Evolutionary conservation across 257 asterid genomes (phyloP), one percentile per base, ranked within the genome.

Genomic region (Nicotiana paniculata): DNA sequence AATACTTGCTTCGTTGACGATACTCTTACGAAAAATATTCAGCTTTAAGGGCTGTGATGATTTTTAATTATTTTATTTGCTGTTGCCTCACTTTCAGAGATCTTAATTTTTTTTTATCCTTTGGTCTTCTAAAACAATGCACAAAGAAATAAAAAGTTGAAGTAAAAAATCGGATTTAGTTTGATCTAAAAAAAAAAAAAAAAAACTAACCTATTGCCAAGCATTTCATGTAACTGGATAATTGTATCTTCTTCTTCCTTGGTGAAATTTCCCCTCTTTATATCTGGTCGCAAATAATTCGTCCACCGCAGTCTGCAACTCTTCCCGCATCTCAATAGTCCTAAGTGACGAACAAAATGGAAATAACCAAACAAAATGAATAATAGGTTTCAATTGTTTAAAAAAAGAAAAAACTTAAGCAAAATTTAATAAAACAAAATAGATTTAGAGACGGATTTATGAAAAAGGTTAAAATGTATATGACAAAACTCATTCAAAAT

Each of bases 291-390:
- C 35, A 81, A 72, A 39, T 81, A 81, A 30, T 81, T 81, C 13
- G 68, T 81, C 83, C 83, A 81, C 9, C 83, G 67, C 9, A 81
- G 39, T 32, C 83, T 81, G 83, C 83, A 81, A 66, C 83, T 81
- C 28, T 81, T 81, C 17, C 83, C 83, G 15, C 83, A 81, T 65
- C 83, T 81, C 83, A 81, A 66, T 11, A 81, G 9, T 51, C 83
- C 83, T 81, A 65, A 65, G 48, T 4, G 9, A 64, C 11, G 10
- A 28, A 30, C 4, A 3, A 80, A 79, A 24, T 13, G 7, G 7
- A 59, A 8, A 37, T 51, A 46, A 6, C 33, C 61, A 72, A 24
- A 72, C 18, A 12, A 72, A 43, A 69, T 12, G 32, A 61, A 39
- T 37, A 3, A 43, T 8, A 72, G 15, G 59, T 46, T 43, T 72